Evolutionary conservation across 495 filamentous ascomycete genomes (phyloP), one percentile per base, ranked within the genome.

Genomic region (Penicillium cinerascens): DNA sequence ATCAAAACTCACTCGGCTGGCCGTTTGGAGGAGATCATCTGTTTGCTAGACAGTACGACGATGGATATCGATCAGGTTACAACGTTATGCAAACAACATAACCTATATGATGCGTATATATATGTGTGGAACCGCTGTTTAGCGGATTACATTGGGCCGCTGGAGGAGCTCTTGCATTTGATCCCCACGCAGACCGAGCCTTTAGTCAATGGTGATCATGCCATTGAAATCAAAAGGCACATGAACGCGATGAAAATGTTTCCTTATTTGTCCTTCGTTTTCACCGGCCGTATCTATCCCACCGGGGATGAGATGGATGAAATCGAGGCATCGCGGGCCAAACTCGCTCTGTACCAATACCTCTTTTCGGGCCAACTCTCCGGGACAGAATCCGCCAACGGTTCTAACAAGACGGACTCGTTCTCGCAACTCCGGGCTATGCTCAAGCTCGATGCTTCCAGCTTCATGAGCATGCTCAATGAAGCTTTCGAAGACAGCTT

Each of bases 401-500:
- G 77, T 85, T 44, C 71, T 78, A 44, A 88, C 77, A 6, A 76
- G 64, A 82, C 90, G 53, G 86, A 84, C 1, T 81, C 85, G 1
- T 96, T 91, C 60, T 87, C 88, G 4, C 90, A 92, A 64, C 81
- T 98, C 2, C 82, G 87, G 25, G 80, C 87, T 56, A 86, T 97
- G 45, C 76, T 98, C 21, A 81, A 89, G 44, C 97, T 95, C 55
- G 89, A 97, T 66, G 81, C 93, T 0, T 78, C 89, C 3, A 97
- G 90, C 70, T 92, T 97, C 58, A 80, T 98, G 68, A 97, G 92
- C 69, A 91, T 92, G 58, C 72, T 98, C 17, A 97, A 98, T 58
- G 93, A 98, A 70, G 93, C 93, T 8, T 98, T 98, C 59, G 93
- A 98, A 66, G 92, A 98, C 63, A 77, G 84, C 6, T 98, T 95